phyloP scores from a whole-genome alignment of 2,329 filamentous ascomycete species.

The Rhynchosporium secalis region DNA sequence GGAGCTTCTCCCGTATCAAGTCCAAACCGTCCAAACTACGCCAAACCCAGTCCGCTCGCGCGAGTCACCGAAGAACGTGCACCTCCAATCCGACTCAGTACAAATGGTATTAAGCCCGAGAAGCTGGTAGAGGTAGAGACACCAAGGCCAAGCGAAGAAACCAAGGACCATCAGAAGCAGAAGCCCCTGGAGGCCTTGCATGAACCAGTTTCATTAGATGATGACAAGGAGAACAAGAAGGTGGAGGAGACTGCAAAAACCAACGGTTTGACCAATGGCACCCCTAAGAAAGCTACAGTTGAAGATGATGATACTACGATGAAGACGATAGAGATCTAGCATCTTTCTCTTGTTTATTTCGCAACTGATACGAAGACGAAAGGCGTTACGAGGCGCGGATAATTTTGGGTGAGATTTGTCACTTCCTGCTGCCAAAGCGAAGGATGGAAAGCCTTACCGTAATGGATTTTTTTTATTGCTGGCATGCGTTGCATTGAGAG shows the following conservation, averaged over 20 bases:
- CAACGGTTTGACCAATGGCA: constrained; percentile 31
- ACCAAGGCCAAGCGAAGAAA: constrained; percentile 37
- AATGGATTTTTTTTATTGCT: constrained; percentile 22
- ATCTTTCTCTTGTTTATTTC: constrained; percentile 21
- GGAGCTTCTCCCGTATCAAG: constrained; percentile 63
- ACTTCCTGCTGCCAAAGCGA: background rate
- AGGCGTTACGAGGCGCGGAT: constrained; percentile 35
- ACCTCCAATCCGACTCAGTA: constrained; percentile 33
- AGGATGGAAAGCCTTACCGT: constrained; percentile 24
- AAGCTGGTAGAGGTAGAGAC: constrained; percentile 42
- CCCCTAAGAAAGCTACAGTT: constrained; percentile 36
- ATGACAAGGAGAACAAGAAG: constrained; percentile 38
- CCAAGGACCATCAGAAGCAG: constrained; percentile 30
- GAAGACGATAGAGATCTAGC: constrained; percentile 43
- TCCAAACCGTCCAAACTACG: constrained; percentile 64
- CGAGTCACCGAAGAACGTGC: constrained; percentile 69
- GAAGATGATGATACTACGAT: constrained; percentile 40
- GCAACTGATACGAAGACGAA: constrained; percentile 25
- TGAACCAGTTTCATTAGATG: constrained; percentile 32
- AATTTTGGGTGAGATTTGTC: constrained; percentile 21
- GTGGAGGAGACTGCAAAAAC: constrained; percentile 23
- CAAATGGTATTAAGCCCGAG: constrained; percentile 30
- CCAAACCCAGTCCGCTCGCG: constrained; percentile 71
- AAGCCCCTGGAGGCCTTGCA: constrained; percentile 36
- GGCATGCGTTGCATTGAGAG: constrained; percentile 31